Percentiles rank a stretch among this genome's conserved stretches.
phyloP scores from a whole-genome alignment of 1,284 basidiomycete species.

The Trametes pubescens region DNA sequence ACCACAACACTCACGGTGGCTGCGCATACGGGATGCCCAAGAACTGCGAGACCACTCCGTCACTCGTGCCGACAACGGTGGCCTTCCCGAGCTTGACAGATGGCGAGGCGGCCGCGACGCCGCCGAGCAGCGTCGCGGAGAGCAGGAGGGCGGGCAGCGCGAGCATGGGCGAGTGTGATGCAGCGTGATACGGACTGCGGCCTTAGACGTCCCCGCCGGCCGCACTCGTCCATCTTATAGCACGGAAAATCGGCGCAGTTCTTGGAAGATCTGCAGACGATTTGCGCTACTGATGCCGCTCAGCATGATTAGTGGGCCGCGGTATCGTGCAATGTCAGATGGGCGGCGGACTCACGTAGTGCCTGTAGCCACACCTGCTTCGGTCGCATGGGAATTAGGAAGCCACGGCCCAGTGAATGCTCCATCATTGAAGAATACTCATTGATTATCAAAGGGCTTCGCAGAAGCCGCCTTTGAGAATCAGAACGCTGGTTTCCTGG shows the following conservation, averaged over 20 bases:
- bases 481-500: background rate
- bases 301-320: background rate
- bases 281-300: slow-evolving; percentile 1
- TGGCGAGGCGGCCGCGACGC: background rate
- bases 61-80: slow-evolving; percentile 16
- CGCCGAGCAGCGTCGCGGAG: background rate
- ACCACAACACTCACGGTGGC: slow-evolving; percentile 19
- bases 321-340: slow-evolving; percentile 2
- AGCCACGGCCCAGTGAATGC: background rate
- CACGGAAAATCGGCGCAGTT: background rate
- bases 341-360: slow-evolving; percentile 3
- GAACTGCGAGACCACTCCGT: slow-evolving; percentile 23
- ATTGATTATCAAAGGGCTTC: slow-evolving; percentile 5
- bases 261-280: background rate
- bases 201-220: background rate
- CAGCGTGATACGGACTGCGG: background rate
- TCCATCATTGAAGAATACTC: background rate
- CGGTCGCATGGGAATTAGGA: background rate
- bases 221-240: background rate
- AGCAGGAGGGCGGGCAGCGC: background rate
- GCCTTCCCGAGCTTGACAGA: slow-evolving; percentile 17
- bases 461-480: background rate
- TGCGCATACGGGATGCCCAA: slow-evolving; percentile 28
- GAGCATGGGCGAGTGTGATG: background rate
- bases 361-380: background rate